phyloP scores from a whole-genome alignment of 2,329 filamentous ascomycete species.

The Ambrosiella beaveri region DNA sequence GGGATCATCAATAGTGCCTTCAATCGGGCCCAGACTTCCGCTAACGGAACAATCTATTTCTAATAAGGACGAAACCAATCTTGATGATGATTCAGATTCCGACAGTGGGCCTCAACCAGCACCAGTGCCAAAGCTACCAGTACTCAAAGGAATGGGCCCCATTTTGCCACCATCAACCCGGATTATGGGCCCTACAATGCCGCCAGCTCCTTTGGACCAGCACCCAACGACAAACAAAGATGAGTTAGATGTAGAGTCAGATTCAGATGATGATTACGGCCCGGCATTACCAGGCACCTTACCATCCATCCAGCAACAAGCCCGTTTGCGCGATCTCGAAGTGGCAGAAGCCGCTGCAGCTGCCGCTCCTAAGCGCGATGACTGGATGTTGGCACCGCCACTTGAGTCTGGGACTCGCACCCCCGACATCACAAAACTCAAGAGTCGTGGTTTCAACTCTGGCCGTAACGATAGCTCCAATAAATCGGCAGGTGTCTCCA shows the following conservation, averaged over 20 bases:
- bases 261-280: constrained; percentile 38
- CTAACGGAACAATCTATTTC: constrained; percentile 12
- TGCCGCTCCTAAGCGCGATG: constrained; percentile 46
- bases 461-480: constrained; percentile 25
- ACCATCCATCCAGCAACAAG: constrained; percentile 22
- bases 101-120: constrained; percentile 20
- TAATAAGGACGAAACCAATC: constrained; percentile 23
- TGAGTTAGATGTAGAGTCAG: constrained; percentile 22
- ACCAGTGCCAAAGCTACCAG: constrained; percentile 13
- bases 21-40: constrained; percentile 17
- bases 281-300: constrained; percentile 39
- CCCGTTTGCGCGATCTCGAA: constrained; percentile 6
- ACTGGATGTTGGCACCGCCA: constrained; percentile 68
- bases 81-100: constrained; percentile 21
- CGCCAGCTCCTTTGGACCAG: constrained; percentile 25
- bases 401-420: constrained; percentile 32
- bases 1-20: background rate
- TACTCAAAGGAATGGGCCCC: constrained; percentile 13
- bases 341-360: background rate
- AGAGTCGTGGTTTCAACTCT: constrained; percentile 67
- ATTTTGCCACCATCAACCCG: constrained; percentile 24
- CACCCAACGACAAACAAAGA: constrained; percentile 14
- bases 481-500: constrained; percentile 30
- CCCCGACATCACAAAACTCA: constrained; percentile 69
- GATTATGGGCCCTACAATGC: constrained; percentile 19